Evolutionary conservation across 495 filamentous ascomycete genomes (phyloP).

Genomic region (Talaromyces borbonicus): DNA sequence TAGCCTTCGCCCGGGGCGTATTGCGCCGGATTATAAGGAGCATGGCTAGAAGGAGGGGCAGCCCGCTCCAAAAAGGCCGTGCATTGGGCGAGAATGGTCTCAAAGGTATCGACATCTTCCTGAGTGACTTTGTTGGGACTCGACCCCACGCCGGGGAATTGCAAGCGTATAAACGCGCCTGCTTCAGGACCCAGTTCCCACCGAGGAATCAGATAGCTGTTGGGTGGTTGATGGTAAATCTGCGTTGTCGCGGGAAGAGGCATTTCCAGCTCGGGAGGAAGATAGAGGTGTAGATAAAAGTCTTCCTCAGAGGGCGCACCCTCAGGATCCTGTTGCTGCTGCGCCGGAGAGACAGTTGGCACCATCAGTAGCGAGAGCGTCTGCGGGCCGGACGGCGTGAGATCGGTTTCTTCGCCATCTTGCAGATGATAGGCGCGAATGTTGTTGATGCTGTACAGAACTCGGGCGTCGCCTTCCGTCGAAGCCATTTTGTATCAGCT

Average conservation of each 20-base stretch:
- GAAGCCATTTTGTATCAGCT: constrained; percentile 10
- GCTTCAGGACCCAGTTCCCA: constrained; percentile 84
- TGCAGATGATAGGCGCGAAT: constrained; percentile 82
- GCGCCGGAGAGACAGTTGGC: constrained; percentile 64
- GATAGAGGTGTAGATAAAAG: constrained; percentile 88
- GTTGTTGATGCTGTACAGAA: constrained; percentile 76
- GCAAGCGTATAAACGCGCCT: constrained; percentile 82
- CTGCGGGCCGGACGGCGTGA: constrained; percentile 78
- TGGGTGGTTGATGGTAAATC: constrained; percentile 86
- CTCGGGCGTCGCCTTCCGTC: constrained; percentile 51
- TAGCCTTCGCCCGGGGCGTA: constrained; percentile 76
- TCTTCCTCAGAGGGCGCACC: constrained; percentile 64
- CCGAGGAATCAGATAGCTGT: constrained; percentile 81
- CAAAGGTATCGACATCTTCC: constrained; percentile 92
- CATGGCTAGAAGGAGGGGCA: constrained; percentile 41
- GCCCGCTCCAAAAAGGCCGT: constrained; percentile 84
- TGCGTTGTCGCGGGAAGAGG: constrained; percentile 86
- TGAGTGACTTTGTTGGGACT: constrained; percentile 57
- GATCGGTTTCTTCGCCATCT: constrained; percentile 70
- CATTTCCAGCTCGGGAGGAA: constrained; percentile 88
- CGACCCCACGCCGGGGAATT: constrained; percentile 67
- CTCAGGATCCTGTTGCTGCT: constrained; percentile 48
- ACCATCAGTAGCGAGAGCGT: constrained; percentile 91
- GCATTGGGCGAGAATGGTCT: constrained; percentile 92
- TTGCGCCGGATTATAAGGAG: constrained; percentile 66